Percentiles rank a stretch among this genome's conserved stretches.
Evolutionary conservation across 768 basidiomycete species (phyloP).

Genomic region (Tubosaeta sp.): DNA sequence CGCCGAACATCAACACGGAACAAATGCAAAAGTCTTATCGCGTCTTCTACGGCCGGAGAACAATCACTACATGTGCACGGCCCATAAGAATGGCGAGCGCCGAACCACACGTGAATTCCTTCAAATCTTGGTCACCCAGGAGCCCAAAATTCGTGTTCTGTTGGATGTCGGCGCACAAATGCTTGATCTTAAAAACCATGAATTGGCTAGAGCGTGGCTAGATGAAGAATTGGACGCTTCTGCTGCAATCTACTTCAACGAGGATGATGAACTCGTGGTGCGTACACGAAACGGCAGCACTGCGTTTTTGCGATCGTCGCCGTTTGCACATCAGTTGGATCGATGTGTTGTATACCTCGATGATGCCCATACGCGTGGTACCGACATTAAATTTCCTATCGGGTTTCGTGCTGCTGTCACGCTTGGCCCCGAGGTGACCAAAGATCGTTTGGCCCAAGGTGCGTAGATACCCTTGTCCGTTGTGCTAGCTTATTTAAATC

Average conservation of each 20-base stretch:
- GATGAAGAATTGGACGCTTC: too few species aligned
- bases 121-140: slow-evolving; percentile 26
- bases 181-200: slow-evolving; percentile 40
- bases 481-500: too few species aligned
- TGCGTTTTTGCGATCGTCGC: slow-evolving; percentile 36
- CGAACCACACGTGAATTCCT: slow-evolving; percentile 25
- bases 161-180: slow-evolving; percentile 54
- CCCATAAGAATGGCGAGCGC: neutral
- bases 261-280: slow-evolving; percentile 17
- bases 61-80: slow-evolving; percentile 6
- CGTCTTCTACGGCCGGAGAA: slow-evolving; percentile 22
- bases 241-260: slow-evolving; percentile 24
- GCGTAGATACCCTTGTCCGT: too few species aligned
- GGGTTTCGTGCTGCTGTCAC: slow-evolving; percentile 7
- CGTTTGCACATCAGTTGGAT: slow-evolving; percentile 1
- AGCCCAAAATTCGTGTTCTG: slow-evolving; percentile 37
- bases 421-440: slow-evolving; percentile 13
- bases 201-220: slow-evolving; percentile 41
- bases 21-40: slow-evolving; percentile 12
- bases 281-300: slow-evolving; percentile 38
- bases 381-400: slow-evolving; percentile 12
- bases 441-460: slow-evolving; percentile 16
- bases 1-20: slow-evolving; percentile 10
- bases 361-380: slow-evolving; percentile 14
- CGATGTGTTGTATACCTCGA: slow-evolving; percentile 12